Evolutionary conservation across 108 stramenopile genomes (phyloP).

Genomic region (Pseudonitzschia pungens): DNA sequence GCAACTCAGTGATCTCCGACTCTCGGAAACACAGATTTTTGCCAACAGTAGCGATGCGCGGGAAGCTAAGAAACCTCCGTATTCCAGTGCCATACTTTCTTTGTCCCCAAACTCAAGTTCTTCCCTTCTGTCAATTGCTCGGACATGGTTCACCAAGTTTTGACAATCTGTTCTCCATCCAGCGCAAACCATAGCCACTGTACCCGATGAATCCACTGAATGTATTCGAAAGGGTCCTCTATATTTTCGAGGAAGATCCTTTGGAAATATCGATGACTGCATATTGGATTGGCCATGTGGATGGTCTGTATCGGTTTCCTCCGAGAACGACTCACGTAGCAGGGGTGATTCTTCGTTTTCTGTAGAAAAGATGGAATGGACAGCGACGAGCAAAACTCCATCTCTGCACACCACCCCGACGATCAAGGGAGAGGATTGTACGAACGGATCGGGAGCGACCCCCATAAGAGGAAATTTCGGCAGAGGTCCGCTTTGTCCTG

Average conservation of each 20-base stretch:
- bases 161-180: conserved; percentile 80
- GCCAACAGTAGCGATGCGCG: conserved; percentile 69
- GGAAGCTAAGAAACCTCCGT: conserved; percentile 53
- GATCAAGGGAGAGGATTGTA: conserved; percentile 59
- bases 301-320: neutral
- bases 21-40: conserved; percentile 48
- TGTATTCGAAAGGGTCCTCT: conserved; percentile 71
- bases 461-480: conserved; percentile 6
- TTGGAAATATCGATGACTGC: neutral
- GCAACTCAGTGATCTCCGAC: conserved; percentile 38
- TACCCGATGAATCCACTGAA: conserved; percentile 46
- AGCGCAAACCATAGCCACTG: conserved; percentile 52
- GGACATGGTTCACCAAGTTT: conserved; percentile 41
- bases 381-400: conserved; percentile 58
- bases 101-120: conserved; percentile 35
- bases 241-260: conserved; percentile 48
- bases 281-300: neutral
- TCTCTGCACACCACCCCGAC: conserved; percentile 64
- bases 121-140: conserved; percentile 54
- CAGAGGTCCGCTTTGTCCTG: neutral
- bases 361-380: conserved; percentile 41
- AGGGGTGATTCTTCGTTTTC: conserved; percentile 12
- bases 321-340: neutral
- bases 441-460: conserved; percentile 44
- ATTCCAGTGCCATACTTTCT: conserved; percentile 22